Percentiles rank a stretch among this genome's conserved stretches.
These are phyloP conservation scores for Neopestalotiopsis rosae DNA, from an alignment of 2,329 filamentous ascomycete species.

Conservation along the genomic window DNA sequence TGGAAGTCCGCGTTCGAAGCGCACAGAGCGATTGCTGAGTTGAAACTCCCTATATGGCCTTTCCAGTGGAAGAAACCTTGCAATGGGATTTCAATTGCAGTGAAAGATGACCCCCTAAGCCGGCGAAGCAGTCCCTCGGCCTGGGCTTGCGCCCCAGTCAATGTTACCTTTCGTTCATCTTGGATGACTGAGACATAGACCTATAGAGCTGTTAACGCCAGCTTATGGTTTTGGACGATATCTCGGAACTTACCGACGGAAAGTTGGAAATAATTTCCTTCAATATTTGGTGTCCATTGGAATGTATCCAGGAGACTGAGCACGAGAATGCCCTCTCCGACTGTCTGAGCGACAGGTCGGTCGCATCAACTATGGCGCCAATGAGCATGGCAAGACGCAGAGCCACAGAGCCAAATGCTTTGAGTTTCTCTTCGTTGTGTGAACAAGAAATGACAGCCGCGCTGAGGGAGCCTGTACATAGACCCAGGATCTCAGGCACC, in stretches of 20 bases:
- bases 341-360: background rate
- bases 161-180: too few species aligned
- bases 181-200: background rate
- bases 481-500: background rate
- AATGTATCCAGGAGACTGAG: background rate
- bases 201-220: background rate
- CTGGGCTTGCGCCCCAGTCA: too few species aligned
- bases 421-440: background rate
- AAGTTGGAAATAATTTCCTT: background rate
- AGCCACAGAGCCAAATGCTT: background rate
- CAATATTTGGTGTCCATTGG: background rate
- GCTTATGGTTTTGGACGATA: background rate
- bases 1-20: too few species aligned
- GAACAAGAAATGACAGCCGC: background rate
- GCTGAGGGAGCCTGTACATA: background rate
- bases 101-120: too few species aligned
- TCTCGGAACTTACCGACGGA: background rate
- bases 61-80: too few species aligned
- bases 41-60: too few species aligned
- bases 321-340: background rate
- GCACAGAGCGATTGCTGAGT: too few species aligned
- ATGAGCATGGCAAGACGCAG: conserved; percentile 5
- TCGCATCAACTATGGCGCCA: background rate
- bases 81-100: too few species aligned
- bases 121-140: too few species aligned